phyloP scores from a whole-genome alignment of 805 yeast genomes.

The Sugiyamaella marilandica region DNA sequence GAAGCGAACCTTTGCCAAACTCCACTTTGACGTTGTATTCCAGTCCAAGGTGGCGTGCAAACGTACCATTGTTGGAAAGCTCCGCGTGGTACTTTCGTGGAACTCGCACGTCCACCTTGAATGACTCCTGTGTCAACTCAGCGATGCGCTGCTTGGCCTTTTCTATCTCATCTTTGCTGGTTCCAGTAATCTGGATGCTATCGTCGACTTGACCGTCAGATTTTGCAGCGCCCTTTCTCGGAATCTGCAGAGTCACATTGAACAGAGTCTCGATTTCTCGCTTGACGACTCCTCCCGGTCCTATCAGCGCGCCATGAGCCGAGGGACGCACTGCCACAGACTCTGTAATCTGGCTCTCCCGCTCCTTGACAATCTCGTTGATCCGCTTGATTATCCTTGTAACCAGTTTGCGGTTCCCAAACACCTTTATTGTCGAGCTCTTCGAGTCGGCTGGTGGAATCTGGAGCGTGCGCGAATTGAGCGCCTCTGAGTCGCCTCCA shows the following conservation, averaged over 20 bases:
- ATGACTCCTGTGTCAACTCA: slow-evolving; percentile 57
- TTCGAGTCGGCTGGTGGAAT: slow-evolving; percentile 64
- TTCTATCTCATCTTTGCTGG: slow-evolving; percentile 54
- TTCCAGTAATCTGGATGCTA: slow-evolving; percentile 55
- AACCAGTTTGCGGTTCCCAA: slow-evolving; percentile 75
- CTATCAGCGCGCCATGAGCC: slow-evolving; percentile 72
- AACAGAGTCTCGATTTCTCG: slow-evolving; percentile 67
- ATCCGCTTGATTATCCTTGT: slow-evolving; percentile 60
- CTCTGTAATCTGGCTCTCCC: slow-evolving; percentile 40
- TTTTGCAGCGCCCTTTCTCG: slow-evolving; percentile 40
- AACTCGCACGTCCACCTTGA: slow-evolving; percentile 47
- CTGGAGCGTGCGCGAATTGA: slow-evolving; percentile 47
- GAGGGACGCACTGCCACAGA: slow-evolving; percentile 51
- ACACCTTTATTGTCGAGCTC: slow-evolving; percentile 48
- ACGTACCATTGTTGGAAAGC: slow-evolving; percentile 63
- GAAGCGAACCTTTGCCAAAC: slow-evolving; percentile 41
- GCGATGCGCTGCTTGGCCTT: slow-evolving; percentile 57
- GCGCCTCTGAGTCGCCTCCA: slow-evolving; percentile 54
- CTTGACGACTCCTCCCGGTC: slow-evolving; percentile 74
- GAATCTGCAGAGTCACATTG: slow-evolving; percentile 60
- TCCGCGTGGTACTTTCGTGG: slow-evolving; percentile 56
- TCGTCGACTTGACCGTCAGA: slow-evolving; percentile 34
- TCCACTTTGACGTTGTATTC: slow-evolving; percentile 55
- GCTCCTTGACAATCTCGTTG: slow-evolving; percentile 55
- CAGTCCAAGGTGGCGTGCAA: slow-evolving; percentile 48